Percentiles rank a stretch among this genome's conserved stretches.
phyloP scores from a whole-genome alignment of 768 basidiomycete genomes.

The Nevesoporus exiguus region DNA sequence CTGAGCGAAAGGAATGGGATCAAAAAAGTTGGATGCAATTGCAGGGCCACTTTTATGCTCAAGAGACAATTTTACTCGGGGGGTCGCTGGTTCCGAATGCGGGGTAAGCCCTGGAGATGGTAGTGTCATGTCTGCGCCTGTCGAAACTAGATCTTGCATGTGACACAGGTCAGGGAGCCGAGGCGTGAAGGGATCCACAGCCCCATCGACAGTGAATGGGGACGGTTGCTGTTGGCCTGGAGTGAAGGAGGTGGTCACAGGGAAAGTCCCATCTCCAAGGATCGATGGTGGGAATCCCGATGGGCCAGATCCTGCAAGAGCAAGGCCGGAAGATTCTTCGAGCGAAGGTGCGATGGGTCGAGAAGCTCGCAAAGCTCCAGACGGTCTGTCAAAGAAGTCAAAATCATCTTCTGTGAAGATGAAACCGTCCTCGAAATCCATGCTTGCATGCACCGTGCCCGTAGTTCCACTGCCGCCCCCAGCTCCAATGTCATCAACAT shows the following conservation, averaged over 20 bases:
- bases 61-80: conserved; percentile 46
- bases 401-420: conserved; percentile 79
- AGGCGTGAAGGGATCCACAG: conserved; percentile 20
- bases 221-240: conserved; percentile 29
- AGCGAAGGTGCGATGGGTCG: conserved; percentile 17
- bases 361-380: conserved; percentile 25
- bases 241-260: conserved; percentile 16
- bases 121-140: conserved; percentile 41
- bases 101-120: conserved; percentile 53
- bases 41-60: conserved; percentile 17
- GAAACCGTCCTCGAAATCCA: conserved; percentile 61
- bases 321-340: conserved; percentile 25
- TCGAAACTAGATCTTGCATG: conserved; percentile 27
- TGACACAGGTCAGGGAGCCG: conserved; percentile 22
- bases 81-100: conserved; percentile 49
- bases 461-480: conserved; percentile 26
- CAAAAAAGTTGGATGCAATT: conserved; percentile 43
- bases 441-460: conserved; percentile 28
- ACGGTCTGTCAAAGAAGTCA: conserved; percentile 75
- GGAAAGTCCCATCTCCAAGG: conserved; percentile 29
- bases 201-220: conserved; percentile 28
- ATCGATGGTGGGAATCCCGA: conserved; percentile 34
- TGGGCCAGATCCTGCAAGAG: conserved; percentile 34
- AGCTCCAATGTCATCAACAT: conserved; percentile 35
- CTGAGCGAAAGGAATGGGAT: conserved; percentile 70